Evolutionary conservation across 495 filamentous ascomycete species (phyloP).

Genomic region (Hypoxylon fragiforme): DNA sequence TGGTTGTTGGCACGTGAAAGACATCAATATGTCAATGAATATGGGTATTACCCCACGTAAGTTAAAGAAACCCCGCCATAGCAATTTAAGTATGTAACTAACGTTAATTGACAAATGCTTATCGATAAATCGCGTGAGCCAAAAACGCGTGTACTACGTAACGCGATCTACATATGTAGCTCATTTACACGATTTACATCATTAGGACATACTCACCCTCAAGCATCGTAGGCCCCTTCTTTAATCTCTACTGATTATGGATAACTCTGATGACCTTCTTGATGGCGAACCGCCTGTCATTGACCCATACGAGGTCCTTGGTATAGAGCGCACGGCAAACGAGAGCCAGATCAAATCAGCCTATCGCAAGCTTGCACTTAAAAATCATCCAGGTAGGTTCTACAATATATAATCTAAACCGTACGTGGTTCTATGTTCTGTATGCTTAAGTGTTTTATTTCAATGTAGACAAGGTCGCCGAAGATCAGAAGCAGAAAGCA

Average conservation of each 20-base stretch:
- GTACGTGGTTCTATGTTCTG: too few species aligned
- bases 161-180: constrained; percentile 4
- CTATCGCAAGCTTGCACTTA: constrained; percentile 85
- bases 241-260: constrained; percentile 35
- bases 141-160: constrained; percentile 26
- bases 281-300: constrained; percentile 52
- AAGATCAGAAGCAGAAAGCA: constrained; percentile 66
- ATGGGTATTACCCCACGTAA: too few species aligned
- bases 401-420: constrained; percentile 16
- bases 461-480: constrained; percentile 80
- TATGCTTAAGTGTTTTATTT: too few species aligned
- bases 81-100: too few species aligned
- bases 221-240: too few species aligned
- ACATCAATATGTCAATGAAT: too few species aligned
- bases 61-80: constrained; percentile 13
- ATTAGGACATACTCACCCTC: neutral
- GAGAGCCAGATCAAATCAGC: constrained; percentile 78
- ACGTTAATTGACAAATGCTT: constrained; percentile 8
- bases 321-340: constrained; percentile 63
- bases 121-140: constrained; percentile 22
- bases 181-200: constrained; percentile 1
- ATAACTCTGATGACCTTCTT: constrained; percentile 41
- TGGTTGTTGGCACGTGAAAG: too few species aligned
- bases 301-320: constrained; percentile 86
- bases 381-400: constrained; percentile 85